Conservation (phyloP, 2,329 filamentous ascomycete species). For the Leptographium galeiforme region DNA sequence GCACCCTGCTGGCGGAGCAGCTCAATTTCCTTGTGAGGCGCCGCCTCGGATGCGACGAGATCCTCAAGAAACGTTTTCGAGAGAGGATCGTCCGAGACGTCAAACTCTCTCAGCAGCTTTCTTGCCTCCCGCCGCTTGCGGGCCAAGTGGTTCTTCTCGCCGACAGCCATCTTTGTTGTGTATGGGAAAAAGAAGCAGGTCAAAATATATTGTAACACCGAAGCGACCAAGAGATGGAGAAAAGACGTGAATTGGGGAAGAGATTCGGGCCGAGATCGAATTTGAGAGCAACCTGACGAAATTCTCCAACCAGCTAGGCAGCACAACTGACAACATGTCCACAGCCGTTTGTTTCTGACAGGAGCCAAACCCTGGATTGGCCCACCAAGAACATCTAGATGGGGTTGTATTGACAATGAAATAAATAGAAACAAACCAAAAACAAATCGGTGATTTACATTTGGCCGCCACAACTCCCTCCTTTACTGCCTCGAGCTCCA, state of each 20-base stretch:
- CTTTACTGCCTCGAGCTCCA: background rate
- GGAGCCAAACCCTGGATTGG: too few species aligned
- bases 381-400: background rate
- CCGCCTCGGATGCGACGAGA: constrained; percentile 5
- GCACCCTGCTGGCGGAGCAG: background rate
- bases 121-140: constrained; percentile 1
- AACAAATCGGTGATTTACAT: constrained; percentile 7
- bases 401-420: background rate
- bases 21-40: constrained; percentile 6
- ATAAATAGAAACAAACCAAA: constrained; percentile 1
- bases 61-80: constrained; percentile 6
- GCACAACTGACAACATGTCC: too few species aligned
- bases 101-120: constrained; percentile 6
- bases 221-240: too few species aligned
- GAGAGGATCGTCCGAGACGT: constrained; percentile 7
- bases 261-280: too few species aligned
- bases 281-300: too few species aligned
- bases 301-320: too few species aligned
- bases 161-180: background rate
- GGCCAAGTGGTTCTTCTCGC: background rate
- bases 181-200: too few species aligned
- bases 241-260: too few species aligned
- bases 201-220: too few species aligned
- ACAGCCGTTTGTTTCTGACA: too few species aligned
- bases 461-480: constrained; percentile 4